Base-by-base conservation (phyloP, 805 yeast species). In the Cyberlindnera galapagoensis region DNA sequence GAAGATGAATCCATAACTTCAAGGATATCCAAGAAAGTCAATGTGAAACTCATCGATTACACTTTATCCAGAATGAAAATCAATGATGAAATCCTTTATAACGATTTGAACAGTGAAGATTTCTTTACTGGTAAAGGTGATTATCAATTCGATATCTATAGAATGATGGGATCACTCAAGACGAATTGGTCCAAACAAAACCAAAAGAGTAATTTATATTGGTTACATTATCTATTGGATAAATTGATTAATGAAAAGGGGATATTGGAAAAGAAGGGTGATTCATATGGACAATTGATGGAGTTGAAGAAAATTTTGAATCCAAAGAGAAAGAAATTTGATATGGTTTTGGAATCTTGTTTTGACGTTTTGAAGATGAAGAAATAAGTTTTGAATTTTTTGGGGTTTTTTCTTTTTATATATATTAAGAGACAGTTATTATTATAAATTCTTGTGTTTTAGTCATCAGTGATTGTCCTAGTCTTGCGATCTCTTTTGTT, bases 191-290 rank as follows among this genome's bases (percentile, higher is more conserved):
- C 71, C 3, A 39, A 44, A 14, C 58, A 53, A 35, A 57, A 60
- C 29, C 70, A 75, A 5, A 56, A 55, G 21, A 76, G 79, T 18
- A 80, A 79, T 45, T 49, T 79, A 12, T 47, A 70, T 20, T 80
- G 88, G 88, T 55, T 80, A 26, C 77, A 76, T 43, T 78, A 76
- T 46, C 37, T 80, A n/a, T 61, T 67, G 22, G 70, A 69, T 31
- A 66, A 69, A 38, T 44, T 79, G 35, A 31, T 76, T 8, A 52
- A 65, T 33, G 53, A 51, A 33, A 74, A 74, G 30, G 48, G 51
- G 15, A 54, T 59, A 18, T 47, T 48, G 25, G 41, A 36, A 21
- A 32, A 20, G 14, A 31, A 40, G 24, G 56, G 55, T 21, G 48
- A 44, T 21, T 35, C 34, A 15, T 36, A 39, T 22, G 50, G 42